Evolutionary conservation across 2,329 filamentous ascomycete species (phyloP).

Genomic region (Zasmidium angulare): DNA sequence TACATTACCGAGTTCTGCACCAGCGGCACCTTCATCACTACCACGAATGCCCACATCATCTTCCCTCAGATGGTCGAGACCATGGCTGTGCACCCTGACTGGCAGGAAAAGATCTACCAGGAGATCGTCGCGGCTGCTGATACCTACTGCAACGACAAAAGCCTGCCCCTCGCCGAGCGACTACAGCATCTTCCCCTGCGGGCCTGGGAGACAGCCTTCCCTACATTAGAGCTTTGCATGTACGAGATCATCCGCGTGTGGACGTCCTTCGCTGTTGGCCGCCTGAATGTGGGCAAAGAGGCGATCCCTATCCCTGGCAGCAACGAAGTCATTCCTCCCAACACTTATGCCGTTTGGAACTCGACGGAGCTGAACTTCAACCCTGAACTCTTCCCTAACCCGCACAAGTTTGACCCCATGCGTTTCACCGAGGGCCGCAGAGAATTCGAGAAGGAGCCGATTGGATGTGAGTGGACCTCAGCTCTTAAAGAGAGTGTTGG

Average conservation of each 20-base stretch:
- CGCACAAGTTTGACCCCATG: constrained; percentile 20
- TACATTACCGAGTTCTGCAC: constrained; percentile 47
- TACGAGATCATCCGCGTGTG: constrained; percentile 55
- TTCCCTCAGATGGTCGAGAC: constrained; percentile 43
- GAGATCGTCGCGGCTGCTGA: constrained; percentile 50
- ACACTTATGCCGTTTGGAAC: constrained; percentile 26
- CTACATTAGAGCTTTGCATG: constrained; percentile 51
- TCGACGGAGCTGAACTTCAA: constrained; percentile 26
- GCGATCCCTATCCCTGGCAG: constrained; percentile 23
- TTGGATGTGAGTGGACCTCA: constrained; percentile 23
- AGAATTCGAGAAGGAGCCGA: constrained; percentile 20
- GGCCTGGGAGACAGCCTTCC: constrained; percentile 57
- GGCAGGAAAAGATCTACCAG: constrained; percentile 45
- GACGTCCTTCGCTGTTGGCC: constrained; percentile 41
- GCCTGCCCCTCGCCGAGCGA: constrained; percentile 34
- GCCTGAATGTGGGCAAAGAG: constrained; percentile 51
- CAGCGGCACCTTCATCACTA: constrained; percentile 55
- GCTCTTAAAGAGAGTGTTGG: too few species aligned
- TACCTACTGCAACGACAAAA: constrained; percentile 39
- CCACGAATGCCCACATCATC: constrained; percentile 54
- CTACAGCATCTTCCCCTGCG: constrained; percentile 49
- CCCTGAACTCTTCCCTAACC: constrained; percentile 27
- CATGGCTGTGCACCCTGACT: constrained; percentile 38
- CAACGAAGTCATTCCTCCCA: constrained; percentile 26
- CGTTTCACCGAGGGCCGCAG: constrained; percentile 19